A percentile compares a stretch with the other conserved stretches of the same genome.
These are phyloP conservation scores for Trichoderma endophyticum DNA, from an alignment of 2,329 filamentous ascomycete species.

Conservation along the genomic window DNA sequence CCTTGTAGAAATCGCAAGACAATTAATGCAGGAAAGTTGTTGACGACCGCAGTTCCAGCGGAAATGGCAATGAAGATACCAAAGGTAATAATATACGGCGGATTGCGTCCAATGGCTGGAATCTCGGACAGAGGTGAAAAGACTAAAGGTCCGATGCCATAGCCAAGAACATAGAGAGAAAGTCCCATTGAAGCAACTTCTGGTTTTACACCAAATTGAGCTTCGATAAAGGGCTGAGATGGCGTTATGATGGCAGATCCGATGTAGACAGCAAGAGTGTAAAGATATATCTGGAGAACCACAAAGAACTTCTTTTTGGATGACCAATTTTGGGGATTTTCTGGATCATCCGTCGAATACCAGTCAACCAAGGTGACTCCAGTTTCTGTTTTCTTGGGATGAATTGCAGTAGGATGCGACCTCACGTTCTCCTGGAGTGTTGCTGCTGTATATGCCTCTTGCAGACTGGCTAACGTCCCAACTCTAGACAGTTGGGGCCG, in stretches of 20 bases:
- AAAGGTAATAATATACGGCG: constrained; percentile 6
- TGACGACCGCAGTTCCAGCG: not conserved
- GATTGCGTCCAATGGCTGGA: constrained; percentile 7
- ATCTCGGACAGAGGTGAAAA: constrained; percentile 7
- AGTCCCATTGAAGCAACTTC: constrained; percentile 9
- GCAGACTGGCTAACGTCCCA: not conserved
- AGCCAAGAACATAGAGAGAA: constrained; percentile 4
- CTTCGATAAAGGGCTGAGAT: not conserved
- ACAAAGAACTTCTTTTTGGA: constrained; percentile 5
- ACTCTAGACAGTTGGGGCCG: not conserved
- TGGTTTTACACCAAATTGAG: not conserved
- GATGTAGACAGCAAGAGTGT: not conserved
- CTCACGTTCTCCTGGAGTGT: not conserved
- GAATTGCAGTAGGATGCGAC: not conserved
- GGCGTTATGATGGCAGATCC: constrained; percentile 13
- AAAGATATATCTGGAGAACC: constrained; percentile 6
- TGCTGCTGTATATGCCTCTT: not conserved
- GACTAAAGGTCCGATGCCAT: not conserved
- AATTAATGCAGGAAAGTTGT: not conserved
- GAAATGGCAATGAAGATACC: constrained; percentile 22
- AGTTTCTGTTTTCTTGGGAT: not conserved
- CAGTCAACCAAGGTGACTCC: constrained; percentile 16
- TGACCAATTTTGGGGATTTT: constrained; percentile 19
- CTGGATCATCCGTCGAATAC: constrained; percentile 15
- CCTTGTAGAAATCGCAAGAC: not conserved